A percentile compares a stretch with the other conserved stretches of the same genome.
These are phyloP conservation scores for Podochytrium sp. DNA, from an alignment of 192 early-diverging fungal genomes.

Conservation along the genomic window DNA sequence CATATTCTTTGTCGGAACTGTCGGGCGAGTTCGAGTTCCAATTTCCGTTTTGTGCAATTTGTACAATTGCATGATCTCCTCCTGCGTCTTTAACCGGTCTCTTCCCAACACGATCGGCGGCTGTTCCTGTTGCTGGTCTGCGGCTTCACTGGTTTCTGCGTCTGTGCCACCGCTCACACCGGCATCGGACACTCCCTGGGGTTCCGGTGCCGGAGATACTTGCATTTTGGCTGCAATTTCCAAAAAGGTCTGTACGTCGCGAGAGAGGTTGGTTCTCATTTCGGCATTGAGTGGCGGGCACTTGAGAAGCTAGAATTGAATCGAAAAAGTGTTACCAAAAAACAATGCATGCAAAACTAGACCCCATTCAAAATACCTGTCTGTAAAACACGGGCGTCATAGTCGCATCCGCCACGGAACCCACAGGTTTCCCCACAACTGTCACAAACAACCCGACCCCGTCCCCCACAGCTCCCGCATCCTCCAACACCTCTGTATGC, in stretches of 20 bases:
- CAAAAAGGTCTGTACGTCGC: too few relatives aligned
- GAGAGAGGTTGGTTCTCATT: too few relatives aligned
- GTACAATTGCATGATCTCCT: neutral
- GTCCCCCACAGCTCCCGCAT: neutral
- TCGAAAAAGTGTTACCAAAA: too few relatives aligned
- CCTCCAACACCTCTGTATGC: slow-evolving; percentile 34
- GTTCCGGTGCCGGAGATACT: too few relatives aligned
- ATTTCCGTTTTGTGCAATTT: neutral
- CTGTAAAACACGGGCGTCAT: neutral
- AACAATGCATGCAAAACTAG: neutral
- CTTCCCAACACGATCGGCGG: neutral
- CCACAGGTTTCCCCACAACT: slow-evolving; percentile 11
- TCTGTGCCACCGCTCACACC: too few relatives aligned
- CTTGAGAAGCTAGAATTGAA: too few relatives aligned
- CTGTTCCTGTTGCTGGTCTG: neutral
- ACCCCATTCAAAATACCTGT: neutral
- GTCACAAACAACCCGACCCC: slow-evolving; percentile 20
- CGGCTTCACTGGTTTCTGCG: neutral
- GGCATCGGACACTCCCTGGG: too few relatives aligned
- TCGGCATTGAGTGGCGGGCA: too few relatives aligned
- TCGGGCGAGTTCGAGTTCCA: neutral
- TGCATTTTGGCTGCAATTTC: too few relatives aligned
- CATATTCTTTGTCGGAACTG: too few relatives aligned
- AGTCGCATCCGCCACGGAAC: neutral
- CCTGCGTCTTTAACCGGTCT: neutral